Evolutionary conservation across 2,329 filamentous ascomycete genomes (phyloP).

Genomic region (Chlorencoelia australis): DNA sequence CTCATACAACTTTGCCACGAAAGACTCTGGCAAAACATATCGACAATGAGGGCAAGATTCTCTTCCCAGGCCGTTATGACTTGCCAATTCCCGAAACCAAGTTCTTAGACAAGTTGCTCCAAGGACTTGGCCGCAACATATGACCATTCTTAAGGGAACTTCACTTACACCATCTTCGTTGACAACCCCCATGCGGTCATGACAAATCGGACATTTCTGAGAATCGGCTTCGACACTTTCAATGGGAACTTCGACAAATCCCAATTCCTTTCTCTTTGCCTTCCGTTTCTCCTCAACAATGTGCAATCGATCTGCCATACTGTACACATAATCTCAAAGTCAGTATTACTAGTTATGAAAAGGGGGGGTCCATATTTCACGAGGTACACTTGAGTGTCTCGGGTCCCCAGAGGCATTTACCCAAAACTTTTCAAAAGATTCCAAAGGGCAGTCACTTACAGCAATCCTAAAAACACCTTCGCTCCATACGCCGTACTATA

Average conservation of each 20-base stretch:
- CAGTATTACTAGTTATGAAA: too few relatives aligned
- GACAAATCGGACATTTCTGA: slow-evolving; percentile 16
- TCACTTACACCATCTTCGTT: slow-evolving; percentile 9
- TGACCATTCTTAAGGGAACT: slow-evolving; percentile 10
- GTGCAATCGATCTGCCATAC: slow-evolving; percentile 18
- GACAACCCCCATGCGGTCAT: slow-evolving; percentile 8
- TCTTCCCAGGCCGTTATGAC: background rate
- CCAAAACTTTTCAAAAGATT: too few relatives aligned
- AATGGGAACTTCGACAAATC: slow-evolving; percentile 4
- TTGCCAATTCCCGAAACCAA: slow-evolving; percentile 9
- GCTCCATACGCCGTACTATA: slow-evolving; percentile 14
- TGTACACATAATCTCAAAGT: too few relatives aligned
- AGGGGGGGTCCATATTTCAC: too few relatives aligned
- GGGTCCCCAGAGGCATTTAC: too few relatives aligned
- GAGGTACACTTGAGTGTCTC: too few relatives aligned
- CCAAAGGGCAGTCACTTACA: too few relatives aligned
- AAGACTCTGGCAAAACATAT: slow-evolving; percentile 6
- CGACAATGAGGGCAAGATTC: slow-evolving; percentile 15
- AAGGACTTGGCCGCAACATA: slow-evolving; percentile 18
- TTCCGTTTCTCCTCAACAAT: slow-evolving; percentile 8
- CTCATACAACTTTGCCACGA: slow-evolving; percentile 11
- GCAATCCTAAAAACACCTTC: slow-evolving; percentile 16
- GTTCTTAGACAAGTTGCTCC: slow-evolving; percentile 13
- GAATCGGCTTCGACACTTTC: slow-evolving; percentile 6
- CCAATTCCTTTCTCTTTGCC: slow-evolving; percentile 2